phyloP scores from a whole-genome alignment of 2,329 filamentous ascomycete genomes.

The Colletotrichum brevisporum region DNA sequence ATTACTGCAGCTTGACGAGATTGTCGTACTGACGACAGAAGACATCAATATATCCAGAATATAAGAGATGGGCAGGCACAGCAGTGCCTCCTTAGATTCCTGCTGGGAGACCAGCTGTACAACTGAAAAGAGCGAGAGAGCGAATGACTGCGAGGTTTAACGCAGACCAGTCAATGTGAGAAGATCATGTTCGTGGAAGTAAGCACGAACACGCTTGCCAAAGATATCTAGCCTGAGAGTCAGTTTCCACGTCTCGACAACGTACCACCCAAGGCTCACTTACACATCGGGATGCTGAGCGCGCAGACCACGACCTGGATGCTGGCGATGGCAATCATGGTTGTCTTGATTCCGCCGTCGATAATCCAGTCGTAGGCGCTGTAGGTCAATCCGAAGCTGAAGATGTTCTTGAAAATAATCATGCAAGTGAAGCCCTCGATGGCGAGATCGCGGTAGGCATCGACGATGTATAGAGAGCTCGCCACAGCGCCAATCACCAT shows the following conservation, averaged over 20 bases:
- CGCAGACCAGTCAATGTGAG: slow-evolving; percentile 63
- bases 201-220: slow-evolving; percentile 82
- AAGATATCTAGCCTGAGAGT: slow-evolving; percentile 72
- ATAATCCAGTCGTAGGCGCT: slow-evolving; percentile 89
- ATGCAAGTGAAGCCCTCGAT: slow-evolving; percentile 92
- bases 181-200: slow-evolving; percentile 82
- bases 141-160: slow-evolving; percentile 7
- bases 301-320: slow-evolving; percentile 85
- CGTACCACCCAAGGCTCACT: slow-evolving; percentile 54
- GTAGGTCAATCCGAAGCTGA: slow-evolving; percentile 88
- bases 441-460: slow-evolving; percentile 89
- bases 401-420: slow-evolving; percentile 95
- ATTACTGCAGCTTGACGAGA: no score
- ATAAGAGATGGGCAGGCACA: no score
- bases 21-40: no score
- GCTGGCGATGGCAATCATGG: slow-evolving; percentile 79
- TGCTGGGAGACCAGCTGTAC: no score
- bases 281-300: slow-evolving; percentile 83
- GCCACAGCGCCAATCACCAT: slow-evolving; percentile 95
- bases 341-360: slow-evolving; percentile 69
- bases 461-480: slow-evolving; percentile 89
- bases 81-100: no score
- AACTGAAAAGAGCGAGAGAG: neutral
- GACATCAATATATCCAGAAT: no score
- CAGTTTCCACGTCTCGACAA: slow-evolving; percentile 10